These are phyloP conservation scores for Aaosphaeria pasadenensis DNA, from an alignment of 2,329 filamentous ascomycete species.

Conservation along the genomic window DNA sequence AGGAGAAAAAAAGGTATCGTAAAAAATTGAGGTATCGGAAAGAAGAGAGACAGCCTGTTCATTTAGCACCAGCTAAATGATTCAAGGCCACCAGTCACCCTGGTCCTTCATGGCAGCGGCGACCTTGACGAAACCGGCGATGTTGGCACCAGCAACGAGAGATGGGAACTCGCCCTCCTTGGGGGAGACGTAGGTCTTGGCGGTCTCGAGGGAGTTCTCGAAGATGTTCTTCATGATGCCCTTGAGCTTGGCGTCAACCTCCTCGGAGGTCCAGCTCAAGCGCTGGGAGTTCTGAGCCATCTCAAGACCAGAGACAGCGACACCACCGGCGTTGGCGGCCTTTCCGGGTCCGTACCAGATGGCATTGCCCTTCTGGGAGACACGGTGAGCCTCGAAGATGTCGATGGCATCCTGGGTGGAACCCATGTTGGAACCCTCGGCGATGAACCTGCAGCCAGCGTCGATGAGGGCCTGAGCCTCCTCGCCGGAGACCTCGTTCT, in stretches of 20 bases:
- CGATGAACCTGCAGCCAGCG: slow-evolving; percentile 77
- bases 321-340: slow-evolving; percentile 95
- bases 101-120: slow-evolving; percentile 92
- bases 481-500: slow-evolving; percentile 94
- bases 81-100: slow-evolving; percentile 76
- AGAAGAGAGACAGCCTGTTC: background rate
- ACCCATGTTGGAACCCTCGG: slow-evolving; percentile 98
- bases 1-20: slow-evolving; percentile 17
- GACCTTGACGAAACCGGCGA: slow-evolving; percentile 97
- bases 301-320: slow-evolving; percentile 94
- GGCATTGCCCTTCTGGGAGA: slow-evolving; percentile 63
- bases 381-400: slow-evolving; percentile 78
- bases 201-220: slow-evolving; percentile 81
- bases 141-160: slow-evolving; percentile 91
- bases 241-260: slow-evolving; percentile 90
- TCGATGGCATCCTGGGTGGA: slow-evolving; percentile 96
- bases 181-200: slow-evolving; percentile 79
- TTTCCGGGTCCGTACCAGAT: slow-evolving; percentile 97
- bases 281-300: slow-evolving; percentile 98
- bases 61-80: slow-evolving; percentile 1
- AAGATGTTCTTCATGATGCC: slow-evolving; percentile 94
- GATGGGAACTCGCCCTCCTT: slow-evolving; percentile 82
- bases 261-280: slow-evolving; percentile 79
- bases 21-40: background rate
- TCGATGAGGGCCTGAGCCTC: slow-evolving; percentile 81